phyloP scores from a whole-genome alignment of 2,329 filamentous ascomycete species.

The Cladorrhinum sp. region DNA sequence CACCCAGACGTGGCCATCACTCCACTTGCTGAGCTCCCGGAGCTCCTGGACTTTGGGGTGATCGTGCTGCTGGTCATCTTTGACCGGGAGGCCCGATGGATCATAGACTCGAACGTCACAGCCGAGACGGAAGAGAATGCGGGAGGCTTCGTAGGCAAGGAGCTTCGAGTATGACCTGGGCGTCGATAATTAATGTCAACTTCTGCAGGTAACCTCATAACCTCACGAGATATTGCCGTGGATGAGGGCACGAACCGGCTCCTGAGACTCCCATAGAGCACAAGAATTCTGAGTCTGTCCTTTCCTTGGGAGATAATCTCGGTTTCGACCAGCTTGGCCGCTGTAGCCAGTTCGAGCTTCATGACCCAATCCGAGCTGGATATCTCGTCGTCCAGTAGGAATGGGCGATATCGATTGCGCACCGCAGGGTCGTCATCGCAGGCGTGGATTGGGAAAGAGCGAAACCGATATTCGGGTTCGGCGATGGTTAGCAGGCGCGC shows the following conservation, averaged over 20 bases:
- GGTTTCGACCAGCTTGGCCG: slow-evolving; percentile 46
- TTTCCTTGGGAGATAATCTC: slow-evolving; percentile 38
- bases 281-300: slow-evolving; percentile 51
- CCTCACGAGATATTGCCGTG: not conserved
- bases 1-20: slow-evolving; percentile 64
- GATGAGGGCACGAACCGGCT: slow-evolving; percentile 29
- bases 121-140: slow-evolving; percentile 62
- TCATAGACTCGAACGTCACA: slow-evolving; percentile 65
- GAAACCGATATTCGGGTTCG: slow-evolving; percentile 28
- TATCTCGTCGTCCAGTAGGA: slow-evolving; percentile 43
- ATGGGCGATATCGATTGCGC: slow-evolving; percentile 54
- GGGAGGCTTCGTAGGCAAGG: slow-evolving; percentile 56
- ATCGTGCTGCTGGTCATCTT: slow-evolving; percentile 56
- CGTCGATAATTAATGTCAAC: not conserved
- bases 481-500: slow-evolving; percentile 16
- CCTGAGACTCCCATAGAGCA: slow-evolving; percentile 60
- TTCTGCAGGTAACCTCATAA: not conserved
- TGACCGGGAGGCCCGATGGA: slow-evolving; percentile 57
- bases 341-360: slow-evolving; percentile 53
- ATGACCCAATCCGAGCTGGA: slow-evolving; percentile 53
- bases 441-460: slow-evolving; percentile 44
- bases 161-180: slow-evolving; percentile 58
- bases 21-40: slow-evolving; percentile 59
- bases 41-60: slow-evolving; percentile 64
- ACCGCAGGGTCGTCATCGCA: slow-evolving; percentile 48